A percentile compares a stretch with the other conserved stretches of the same genome.
Conservation (phyloP, 257 asterid genomes). For the Scutellaria baicalensis region DNA sequence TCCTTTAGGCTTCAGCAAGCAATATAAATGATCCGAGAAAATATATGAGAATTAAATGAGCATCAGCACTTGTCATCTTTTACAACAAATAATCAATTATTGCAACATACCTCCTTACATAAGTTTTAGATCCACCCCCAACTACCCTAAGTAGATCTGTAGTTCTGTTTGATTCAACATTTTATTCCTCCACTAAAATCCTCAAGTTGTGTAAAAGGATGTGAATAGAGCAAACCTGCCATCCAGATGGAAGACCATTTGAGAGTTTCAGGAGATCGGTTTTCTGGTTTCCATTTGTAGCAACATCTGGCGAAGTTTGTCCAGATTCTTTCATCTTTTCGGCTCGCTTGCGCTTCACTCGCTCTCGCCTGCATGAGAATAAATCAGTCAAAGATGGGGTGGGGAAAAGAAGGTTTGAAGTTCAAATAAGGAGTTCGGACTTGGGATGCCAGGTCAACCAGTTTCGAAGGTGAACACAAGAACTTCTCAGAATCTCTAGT, state of each 20-base stretch:
- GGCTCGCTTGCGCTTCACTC: constrained; percentile 83
- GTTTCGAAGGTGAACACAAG: neutral
- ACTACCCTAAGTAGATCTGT: neutral
- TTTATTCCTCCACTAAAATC: neutral
- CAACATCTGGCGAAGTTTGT: constrained; percentile 30
- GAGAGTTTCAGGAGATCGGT: constrained; percentile 60
- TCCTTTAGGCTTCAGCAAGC: neutral
- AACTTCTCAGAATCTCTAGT: neutral
- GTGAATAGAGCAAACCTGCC: constrained; percentile 56
- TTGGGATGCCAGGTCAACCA: no score
- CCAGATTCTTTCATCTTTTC: constrained; percentile 43
- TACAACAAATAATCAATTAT: neutral
- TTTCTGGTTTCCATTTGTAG: constrained; percentile 31
- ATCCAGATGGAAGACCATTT: constrained; percentile 77
- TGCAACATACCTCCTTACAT: neutral
- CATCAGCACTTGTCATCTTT: neutral
- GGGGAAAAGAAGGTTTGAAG: neutral
- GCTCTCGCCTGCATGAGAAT: constrained; percentile 72
- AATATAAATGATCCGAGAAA: neutral
- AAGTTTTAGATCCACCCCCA: neutral
- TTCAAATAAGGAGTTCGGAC: neutral
- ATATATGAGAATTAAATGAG: neutral
- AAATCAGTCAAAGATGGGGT: constrained; percentile 4
- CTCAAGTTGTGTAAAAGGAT: neutral
- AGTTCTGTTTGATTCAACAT: neutral